Conservation (phyloP, 2,329 filamentous ascomycete genomes). For the Trichoderma sp. region DNA sequence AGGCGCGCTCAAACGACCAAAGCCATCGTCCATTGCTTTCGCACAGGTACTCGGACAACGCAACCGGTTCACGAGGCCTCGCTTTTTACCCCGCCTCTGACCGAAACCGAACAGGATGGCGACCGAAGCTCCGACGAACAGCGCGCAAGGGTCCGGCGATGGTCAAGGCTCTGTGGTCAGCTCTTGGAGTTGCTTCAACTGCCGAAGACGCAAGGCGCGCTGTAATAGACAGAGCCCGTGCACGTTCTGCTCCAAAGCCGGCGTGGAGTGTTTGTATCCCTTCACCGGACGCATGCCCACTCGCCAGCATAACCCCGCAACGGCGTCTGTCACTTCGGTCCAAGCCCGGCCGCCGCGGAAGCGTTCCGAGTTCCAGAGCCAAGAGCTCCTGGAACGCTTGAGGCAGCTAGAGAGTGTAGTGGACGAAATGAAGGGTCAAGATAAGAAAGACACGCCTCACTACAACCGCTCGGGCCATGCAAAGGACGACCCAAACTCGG, state of each 20-base stretch:
- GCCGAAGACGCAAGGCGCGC: constrained; percentile 39
- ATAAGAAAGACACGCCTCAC: not conserved
- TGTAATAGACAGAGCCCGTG: constrained; percentile 40
- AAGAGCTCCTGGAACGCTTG: constrained; percentile 32
- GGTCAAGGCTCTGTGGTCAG: not conserved
- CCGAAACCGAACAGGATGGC: not conserved
- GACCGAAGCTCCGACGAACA: not conserved
- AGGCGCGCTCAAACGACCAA: too few species aligned
- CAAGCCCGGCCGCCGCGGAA: constrained; percentile 35
- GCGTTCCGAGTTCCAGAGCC: constrained; percentile 30
- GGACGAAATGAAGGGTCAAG: not conserved
- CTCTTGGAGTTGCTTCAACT: constrained; percentile 40
- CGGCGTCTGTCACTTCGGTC: not conserved
- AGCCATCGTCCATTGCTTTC: not conserved
- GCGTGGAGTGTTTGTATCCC: constrained; percentile 39
- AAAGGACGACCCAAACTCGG: not conserved
- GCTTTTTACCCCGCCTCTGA: too few species aligned
- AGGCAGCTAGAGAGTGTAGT: constrained; percentile 40
- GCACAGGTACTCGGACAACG: not conserved
- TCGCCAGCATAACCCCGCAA: constrained; percentile 30
- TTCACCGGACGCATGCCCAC: constrained; percentile 39
- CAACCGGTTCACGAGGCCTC: not conserved
- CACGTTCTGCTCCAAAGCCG: constrained; percentile 34
- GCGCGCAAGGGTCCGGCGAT: not conserved
- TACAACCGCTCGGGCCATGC: not conserved